These are phyloP conservation scores for Catharanthus roseus DNA, from an alignment of 257 asterid species.

Conservation along the genomic window DNA sequence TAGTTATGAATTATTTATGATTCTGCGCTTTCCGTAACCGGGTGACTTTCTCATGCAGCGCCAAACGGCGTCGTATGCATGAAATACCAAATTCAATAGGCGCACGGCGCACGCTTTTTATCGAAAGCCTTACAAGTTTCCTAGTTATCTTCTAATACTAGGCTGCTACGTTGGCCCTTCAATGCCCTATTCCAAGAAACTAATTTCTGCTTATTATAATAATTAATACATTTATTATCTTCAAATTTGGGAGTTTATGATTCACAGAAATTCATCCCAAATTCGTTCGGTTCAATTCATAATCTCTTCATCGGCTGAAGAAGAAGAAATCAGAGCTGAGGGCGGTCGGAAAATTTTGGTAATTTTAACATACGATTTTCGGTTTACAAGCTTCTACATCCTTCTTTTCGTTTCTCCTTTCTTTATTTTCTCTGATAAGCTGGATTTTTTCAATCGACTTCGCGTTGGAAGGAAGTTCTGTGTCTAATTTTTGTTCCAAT, in stretches of 20 bases:
- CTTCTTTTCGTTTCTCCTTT: neutral
- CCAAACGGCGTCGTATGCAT: neutral
- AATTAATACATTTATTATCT: neutral
- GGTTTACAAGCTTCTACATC: neutral
- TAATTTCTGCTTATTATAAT: neutral
- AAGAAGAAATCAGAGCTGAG: neutral
- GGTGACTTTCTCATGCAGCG: neutral
- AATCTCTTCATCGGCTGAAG: neutral
- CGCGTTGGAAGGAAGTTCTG: too few relatives aligned
- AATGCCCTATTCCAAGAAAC: neutral
- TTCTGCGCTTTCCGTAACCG: neutral
- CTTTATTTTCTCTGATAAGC: neutral
- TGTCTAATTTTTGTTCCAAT: neutral
- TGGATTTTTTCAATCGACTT: neutral
- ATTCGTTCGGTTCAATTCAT: neutral
- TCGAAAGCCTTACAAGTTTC: neutral
- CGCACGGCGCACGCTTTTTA: too few relatives aligned
- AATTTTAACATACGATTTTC: neutral
- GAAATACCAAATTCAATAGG: neutral
- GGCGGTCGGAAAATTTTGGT: neutral
- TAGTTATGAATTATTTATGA: too few relatives aligned
- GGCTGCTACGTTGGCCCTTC: neutral
- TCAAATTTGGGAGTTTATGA: neutral
- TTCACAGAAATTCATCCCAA: neutral
- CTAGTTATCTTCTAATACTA: neutral